Evolutionary conservation across 306 rosid genomes (phyloP), one percentile per base, ranked within the genome.

Genomic region (Cajanus cajan): DNA sequence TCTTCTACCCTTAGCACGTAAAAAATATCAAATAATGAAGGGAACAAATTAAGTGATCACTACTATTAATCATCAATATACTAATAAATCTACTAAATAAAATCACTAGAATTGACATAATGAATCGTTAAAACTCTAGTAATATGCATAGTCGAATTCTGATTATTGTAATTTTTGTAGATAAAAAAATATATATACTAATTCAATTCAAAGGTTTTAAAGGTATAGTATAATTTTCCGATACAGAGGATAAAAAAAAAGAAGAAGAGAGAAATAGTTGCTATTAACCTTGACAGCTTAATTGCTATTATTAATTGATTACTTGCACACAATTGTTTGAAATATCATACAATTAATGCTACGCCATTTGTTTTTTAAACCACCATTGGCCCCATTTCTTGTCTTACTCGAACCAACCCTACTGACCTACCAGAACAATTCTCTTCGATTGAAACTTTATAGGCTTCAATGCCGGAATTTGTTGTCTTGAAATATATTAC

Each of bases 401-500:
- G 86, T 82, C 88, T 68, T 78, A 74, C 76, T 74, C 52, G 21
- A 73, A 61, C 78, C 25, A 73, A 71, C 79, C 72, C 36, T 40
- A 68, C 50, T 69, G 33, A 76, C 85, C 68, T 45, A 73, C 83
- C 83, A 63, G 1, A 68, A 44, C 64, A 81, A 64, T 64, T 76
- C 43, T 80, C 43, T n/a, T 67, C 66, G 2, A 19, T 55, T 28
- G 21, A 66, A 5, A 45, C 54, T 67, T 57, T 45, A 43, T 66
- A 54, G 76, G 37, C 52, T 55, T 43, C 52, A 73, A 37, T 40
- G 6, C 16, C 14, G 16, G 51, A 8, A 41, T 39, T 4, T 40
- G 12, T 40, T 6, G 0, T 7, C 44, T 40, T 7, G 47, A n/a
- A n/a, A 0, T 12, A 43, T 43, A 9, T 43, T 43, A 3, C 15